Percentiles rank a stretch among this genome's conserved stretches.
phyloP scores from a whole-genome alignment of 202 grass and related monocot species.

The Carex sylvatica region DNA sequence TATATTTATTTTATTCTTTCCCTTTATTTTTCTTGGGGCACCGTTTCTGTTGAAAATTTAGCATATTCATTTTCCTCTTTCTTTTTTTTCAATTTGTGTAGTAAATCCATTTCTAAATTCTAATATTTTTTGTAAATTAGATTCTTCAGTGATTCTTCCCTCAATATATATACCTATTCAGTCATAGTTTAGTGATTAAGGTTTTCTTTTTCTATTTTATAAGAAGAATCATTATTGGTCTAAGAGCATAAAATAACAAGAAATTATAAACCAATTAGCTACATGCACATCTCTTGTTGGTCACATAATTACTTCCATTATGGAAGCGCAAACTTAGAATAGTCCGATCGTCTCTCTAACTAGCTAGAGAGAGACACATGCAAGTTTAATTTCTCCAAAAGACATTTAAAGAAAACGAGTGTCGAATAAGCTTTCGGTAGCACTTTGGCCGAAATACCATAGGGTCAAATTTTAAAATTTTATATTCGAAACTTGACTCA shows the following conservation, averaged over 20 bases:
- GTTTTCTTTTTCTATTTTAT: background rate
- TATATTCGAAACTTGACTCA: too few species aligned
- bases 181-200: background rate
- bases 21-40: background rate
- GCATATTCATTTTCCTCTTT: background rate
- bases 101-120: background rate
- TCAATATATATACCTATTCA: background rate
- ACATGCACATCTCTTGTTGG: background rate
- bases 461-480: too few species aligned
- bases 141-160: background rate
- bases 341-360: too few species aligned
- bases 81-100: background rate
- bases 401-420: too few species aligned
- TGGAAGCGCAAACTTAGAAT: too few species aligned
- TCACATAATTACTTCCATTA: background rate
- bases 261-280: background rate
- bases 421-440: too few species aligned
- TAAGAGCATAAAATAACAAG: slow-evolving; percentile 7
- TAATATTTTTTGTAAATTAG: background rate
- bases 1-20: background rate
- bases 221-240: background rate
- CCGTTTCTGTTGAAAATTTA: background rate
- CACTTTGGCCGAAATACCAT: too few species aligned
- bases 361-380: too few species aligned
- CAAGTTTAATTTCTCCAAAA: too few species aligned